Evolutionary conservation across 2,329 filamentous ascomycete species (phyloP).

Genomic region (Penicillium sp.): DNA sequence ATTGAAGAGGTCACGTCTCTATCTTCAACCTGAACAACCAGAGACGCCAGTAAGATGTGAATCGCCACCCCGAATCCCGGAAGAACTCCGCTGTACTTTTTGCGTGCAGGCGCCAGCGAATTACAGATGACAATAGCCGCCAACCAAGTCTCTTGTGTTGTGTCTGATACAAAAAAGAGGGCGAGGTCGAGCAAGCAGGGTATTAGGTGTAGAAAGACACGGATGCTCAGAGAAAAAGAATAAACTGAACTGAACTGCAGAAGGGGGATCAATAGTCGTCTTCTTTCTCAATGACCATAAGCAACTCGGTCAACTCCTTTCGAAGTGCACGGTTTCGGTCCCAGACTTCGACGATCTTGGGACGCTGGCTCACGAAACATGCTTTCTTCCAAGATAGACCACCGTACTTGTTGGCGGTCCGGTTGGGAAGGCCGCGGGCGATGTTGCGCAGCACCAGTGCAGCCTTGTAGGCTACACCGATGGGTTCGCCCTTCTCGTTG

Average conservation of each 20-base stretch:
- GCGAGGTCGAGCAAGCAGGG: constrained; percentile 13
- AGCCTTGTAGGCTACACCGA: constrained; percentile 47
- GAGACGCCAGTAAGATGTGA: constrained; percentile 19
- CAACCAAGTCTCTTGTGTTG: neutral
- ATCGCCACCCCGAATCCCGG: constrained; percentile 10
- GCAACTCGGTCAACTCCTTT: constrained; percentile 41
- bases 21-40: constrained; percentile 7
- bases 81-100: constrained; percentile 19
- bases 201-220: constrained; percentile 26
- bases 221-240: constrained; percentile 12
- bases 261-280: constrained; percentile 30
- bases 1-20: constrained; percentile 5
- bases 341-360: constrained; percentile 38
- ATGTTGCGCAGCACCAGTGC: constrained; percentile 47
- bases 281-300: constrained; percentile 41
- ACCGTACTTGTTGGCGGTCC: constrained; percentile 26
- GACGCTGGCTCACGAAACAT: constrained; percentile 38
- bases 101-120: constrained; percentile 2
- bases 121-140: neutral
- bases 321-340: constrained; percentile 41
- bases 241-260: neutral
- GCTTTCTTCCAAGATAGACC: constrained; percentile 39
- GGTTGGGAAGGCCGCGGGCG: constrained; percentile 40
- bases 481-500: constrained; percentile 42
- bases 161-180: neutral